A percentile compares a stretch with the other conserved stretches of the same genome.
Evolutionary conservation across 1,284 basidiomycete species (phyloP).

Genomic region (Pholiota adiposa): DNA sequence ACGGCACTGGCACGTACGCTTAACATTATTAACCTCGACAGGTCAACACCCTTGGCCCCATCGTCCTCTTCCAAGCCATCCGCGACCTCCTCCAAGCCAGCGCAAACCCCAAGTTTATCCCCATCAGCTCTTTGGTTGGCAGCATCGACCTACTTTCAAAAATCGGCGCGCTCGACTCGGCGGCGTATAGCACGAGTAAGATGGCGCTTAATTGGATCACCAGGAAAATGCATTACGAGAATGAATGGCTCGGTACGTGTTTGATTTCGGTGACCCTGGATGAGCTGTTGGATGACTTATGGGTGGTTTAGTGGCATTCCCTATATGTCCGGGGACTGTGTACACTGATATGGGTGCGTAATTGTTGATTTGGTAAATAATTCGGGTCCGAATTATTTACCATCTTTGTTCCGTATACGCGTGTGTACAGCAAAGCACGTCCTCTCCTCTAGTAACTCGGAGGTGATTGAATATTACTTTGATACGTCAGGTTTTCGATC

Average conservation of each 20-base stretch:
- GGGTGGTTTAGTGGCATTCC: not conserved
- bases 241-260: conserved; percentile 6
- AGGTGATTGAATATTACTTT: not conserved
- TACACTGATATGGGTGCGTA: not conserved
- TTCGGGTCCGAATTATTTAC: too few species aligned
- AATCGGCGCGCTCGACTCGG: not conserved
- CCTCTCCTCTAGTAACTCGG: not conserved
- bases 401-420: too few species aligned
- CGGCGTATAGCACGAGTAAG: not conserved
- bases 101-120: not conserved
- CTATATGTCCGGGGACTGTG: not conserved
- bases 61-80: conserved; percentile 4
- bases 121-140: not conserved
- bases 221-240: conserved; percentile 8
- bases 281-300: not conserved
- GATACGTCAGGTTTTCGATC: not conserved
- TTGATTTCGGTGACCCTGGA: too few species aligned
- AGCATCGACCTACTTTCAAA: not conserved
- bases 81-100: conserved; percentile 1
- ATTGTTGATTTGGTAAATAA: too few species aligned
- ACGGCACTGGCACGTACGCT: too few species aligned
- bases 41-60: not conserved
- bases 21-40: not conserved
- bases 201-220: not conserved
- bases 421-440: not conserved